Evolutionary conservation across 1,139 yeast genomes (phyloP), one percentile per base, ranked within the genome.

Genomic region (Scheffersomyces insectosa): DNA sequence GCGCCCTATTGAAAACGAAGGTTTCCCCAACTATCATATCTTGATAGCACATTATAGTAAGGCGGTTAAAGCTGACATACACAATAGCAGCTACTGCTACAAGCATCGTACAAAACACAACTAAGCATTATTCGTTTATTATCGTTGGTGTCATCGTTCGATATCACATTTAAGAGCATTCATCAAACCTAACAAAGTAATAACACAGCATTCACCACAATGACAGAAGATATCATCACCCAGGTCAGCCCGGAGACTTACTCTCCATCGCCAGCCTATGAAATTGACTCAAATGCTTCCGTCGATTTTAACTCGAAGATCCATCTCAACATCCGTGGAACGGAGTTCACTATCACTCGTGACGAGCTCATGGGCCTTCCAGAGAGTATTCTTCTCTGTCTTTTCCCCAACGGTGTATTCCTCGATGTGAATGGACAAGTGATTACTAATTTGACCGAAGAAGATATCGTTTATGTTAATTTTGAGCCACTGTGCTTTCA

Each of bases 341-440:
- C 62, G 13, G 61, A 67, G 47, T 88, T 85, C 62, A 79, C 82
- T 43, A 83, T 93, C 40, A 83, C 96, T 2, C 75, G 97, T 50
- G 96, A 89, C 54, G 97, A 89, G 61, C 76, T 93, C 52, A 84
- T 90, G 86, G 82, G 91, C 44, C 71, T 93, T 41, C 98, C 99
- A 1, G 98, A 95, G 63, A 83, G 93, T 50, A 83, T 95, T 28
- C 70, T 95, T 48, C 77, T 91, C 43, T 89, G 97, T 53, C 68
- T 88, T 42, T 95, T 83, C 64, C 96, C 98, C 12, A 88, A 88
- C 52, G 97, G 98, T 31, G 91, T 90, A 5, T 85, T 88, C 59
- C 75, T 88, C 46, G 95, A 88, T 60, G 75, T 75, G 43, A 68
- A 79, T 41, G 95, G 95, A 3, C 83, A 82, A 46, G 85, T 85